phyloP scores from a whole-genome alignment of 208 protist species.

The Leishmania tropica region DNA sequence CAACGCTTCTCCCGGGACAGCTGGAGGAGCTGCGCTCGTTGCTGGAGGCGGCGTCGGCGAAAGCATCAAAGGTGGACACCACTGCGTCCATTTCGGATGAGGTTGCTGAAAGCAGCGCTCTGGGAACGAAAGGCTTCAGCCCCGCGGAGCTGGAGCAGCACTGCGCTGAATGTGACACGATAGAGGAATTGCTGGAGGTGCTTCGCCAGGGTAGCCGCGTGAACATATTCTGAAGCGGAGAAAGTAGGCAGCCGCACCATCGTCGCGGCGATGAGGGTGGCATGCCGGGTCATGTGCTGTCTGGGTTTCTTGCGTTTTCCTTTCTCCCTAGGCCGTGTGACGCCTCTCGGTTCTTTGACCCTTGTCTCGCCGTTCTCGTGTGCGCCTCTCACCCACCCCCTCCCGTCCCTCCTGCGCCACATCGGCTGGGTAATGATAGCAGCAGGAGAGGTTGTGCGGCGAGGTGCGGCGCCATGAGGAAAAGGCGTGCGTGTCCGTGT shows the following conservation, averaged over 20 bases:
- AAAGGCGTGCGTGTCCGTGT: not conserved
- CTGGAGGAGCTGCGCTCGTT: slow-evolving; percentile 26
- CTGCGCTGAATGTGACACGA: slow-evolving; percentile 80
- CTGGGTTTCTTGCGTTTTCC: slow-evolving; percentile 1
- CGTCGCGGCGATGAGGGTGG: not conserved
- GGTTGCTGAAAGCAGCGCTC: not conserved
- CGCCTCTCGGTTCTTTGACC: not conserved
- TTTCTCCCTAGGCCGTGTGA: not conserved
- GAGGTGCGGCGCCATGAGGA: not conserved
- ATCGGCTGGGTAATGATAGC: not conserved
- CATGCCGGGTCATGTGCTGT: not conserved
- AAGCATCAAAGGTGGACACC: slow-evolving; percentile 21
- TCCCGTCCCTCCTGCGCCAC: not conserved
- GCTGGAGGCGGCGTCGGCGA: slow-evolving; percentile 15
- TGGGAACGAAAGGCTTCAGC: slow-evolving; percentile 42
- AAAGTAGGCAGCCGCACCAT: not conserved
- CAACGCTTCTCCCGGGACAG: slow-evolving; percentile 12
- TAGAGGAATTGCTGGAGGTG: slow-evolving; percentile 67
- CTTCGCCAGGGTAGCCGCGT: slow-evolving; percentile 55
- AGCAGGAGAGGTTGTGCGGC: not conserved
- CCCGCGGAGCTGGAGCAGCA: slow-evolving; percentile 90
- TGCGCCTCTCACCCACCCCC: not conserved
- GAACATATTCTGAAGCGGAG: slow-evolving; percentile 51
- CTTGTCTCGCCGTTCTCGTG: slow-evolving; percentile 2
- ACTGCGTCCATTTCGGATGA: not conserved